Evolutionary conservation across 495 filamentous ascomycete species (phyloP).

Genomic region (Aspergillus asperescens): DNA sequence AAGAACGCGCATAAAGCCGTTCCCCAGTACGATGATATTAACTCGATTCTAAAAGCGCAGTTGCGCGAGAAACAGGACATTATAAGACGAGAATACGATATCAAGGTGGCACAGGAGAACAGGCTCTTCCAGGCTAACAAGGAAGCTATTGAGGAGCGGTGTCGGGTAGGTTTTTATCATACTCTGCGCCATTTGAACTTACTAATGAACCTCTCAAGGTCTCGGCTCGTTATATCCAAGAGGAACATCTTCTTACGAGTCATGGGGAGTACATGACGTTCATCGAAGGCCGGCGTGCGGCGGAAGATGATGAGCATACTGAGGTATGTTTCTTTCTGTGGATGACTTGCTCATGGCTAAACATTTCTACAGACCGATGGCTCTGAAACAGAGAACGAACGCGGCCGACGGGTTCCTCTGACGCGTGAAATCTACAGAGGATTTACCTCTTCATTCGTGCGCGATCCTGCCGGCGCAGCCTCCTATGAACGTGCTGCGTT

Average conservation of each 20-base stretch:
- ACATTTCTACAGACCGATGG: constrained; percentile 32
- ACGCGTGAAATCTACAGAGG: constrained; percentile 32
- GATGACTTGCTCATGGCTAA: constrained; percentile 5
- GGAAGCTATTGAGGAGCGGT: constrained; percentile 24
- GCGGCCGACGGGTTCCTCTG: constrained; percentile 17
- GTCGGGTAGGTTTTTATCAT: constrained; percentile 26
- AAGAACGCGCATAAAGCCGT: constrained; percentile 40
- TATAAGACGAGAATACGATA: constrained; percentile 26
- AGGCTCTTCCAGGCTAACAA: constrained; percentile 27
- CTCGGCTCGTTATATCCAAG: constrained; percentile 27
- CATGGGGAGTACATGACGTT: constrained; percentile 41
- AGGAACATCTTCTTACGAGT: constrained; percentile 35
- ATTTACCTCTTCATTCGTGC: constrained; percentile 32
- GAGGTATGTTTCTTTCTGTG: constrained; percentile 28
- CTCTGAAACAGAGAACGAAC: constrained; percentile 33
- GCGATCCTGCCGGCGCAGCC: constrained; percentile 31
- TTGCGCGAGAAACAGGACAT: constrained; percentile 17
- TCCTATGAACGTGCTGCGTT: constrained; percentile 30
- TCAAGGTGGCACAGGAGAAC: constrained; percentile 25
- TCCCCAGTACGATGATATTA: constrained; percentile 37
- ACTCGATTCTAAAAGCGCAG: constrained; percentile 14
- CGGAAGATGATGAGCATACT: constrained; percentile 46
- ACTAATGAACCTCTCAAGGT: constrained; percentile 18
- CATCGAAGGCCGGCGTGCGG: constrained; percentile 35
- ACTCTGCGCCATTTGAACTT: neutral